Base-by-base conservation (phyloP, 257 asterid genomes). In the Solanum corneliomulleri region DNA sequence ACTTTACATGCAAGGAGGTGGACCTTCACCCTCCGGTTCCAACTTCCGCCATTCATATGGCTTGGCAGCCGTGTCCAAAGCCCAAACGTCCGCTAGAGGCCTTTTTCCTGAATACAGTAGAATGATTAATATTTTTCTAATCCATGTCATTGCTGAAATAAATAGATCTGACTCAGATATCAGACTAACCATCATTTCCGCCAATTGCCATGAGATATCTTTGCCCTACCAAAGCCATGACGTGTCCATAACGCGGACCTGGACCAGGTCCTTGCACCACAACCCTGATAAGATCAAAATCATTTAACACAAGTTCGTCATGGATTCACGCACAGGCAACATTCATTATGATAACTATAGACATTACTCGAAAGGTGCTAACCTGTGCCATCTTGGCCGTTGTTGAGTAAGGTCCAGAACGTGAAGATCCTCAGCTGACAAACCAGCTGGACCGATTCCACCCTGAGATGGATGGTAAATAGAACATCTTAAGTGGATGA, bases 1-100 rank as follows among this genome's bases (percentile, higher is more conserved):
- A 80, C 25, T 97, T 93, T 89, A 97, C 99, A 97, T 97, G 99
- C 99, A 97, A 82, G 99, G 99, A 86, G 99, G 99, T 47, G 99
- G 99, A 86, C 99, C 99, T 93, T 97, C 99, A 47, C 99, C 99
- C 92, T 96, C 99, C 60, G 99, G 99, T 93, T 97, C 99, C 93
- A 96, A 88, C 91, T 97, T 97, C 89, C 99, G 92, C 99, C 99
- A 97, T 90, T 97, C 99, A 90, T 97, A 97, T 72, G 99, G 99
- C 95, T 97, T 97, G 76, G 99, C 99, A 91, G 99, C 99, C 75
- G 99, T 97, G 91, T 97, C 99, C 88, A 97, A 92, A 42, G 99
- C 99, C 99, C 99, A 97, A 3, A 97, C 99, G 89, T 97, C 99
- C 88, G 99, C 99, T 89, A 97, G 91, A 80, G 99, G 98, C 42